Base-by-base conservation (phyloP, 2,329 filamentous ascomycete genomes). In the Hypoxylon sp. region DNA sequence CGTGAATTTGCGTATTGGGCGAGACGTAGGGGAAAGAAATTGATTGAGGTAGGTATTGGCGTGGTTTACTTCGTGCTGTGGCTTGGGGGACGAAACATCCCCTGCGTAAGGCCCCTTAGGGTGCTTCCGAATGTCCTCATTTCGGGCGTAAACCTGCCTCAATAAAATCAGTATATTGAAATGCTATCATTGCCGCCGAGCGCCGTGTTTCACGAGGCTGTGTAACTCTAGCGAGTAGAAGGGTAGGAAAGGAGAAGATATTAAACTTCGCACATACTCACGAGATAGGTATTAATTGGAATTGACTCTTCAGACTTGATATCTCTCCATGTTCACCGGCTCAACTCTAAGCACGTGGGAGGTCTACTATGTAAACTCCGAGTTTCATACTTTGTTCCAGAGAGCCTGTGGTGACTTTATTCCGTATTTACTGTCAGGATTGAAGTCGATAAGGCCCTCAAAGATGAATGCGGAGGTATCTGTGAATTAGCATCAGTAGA, bases 121-220 rank as follows among this genome's bases (percentile, higher is more conserved):
- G n/a, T 13, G 32, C 21, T 25, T 2, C 11, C 13, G 21, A 10
- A 38, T 21, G n/a, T 53, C 5, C 14, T 41, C 11, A 14, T 25
- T 25, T 41, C 19, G 4, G 13, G 9, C 34, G 5, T 34, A 53
- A n/a, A 23, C 25, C 25, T 11, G 7, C 7, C 17, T n/a, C 17
- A 10, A 11, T 19, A 11, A 43, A 43, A 5, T 11, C 7, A 17
- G 1, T 17, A 41, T 53, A 43, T 67, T 73, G 63, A 83, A 7
- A 21, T 43, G 2, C 17, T 43, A 21, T 21, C 2, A 41, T 0
- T 17, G 36, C 9, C 13, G 10, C 32, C 32, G 10, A 3, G 4
- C 9, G 10, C 32, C n/a, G 13, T 1, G 14, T 36, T 36, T n/a
- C 34, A 36, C 34, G 14, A 5, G 34, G 5, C n/a, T 36, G 34